These are phyloP conservation scores for Coniochaeta pulveracea DNA, from an alignment of 2,329 filamentous ascomycete genomes.

Conservation along the genomic window DNA sequence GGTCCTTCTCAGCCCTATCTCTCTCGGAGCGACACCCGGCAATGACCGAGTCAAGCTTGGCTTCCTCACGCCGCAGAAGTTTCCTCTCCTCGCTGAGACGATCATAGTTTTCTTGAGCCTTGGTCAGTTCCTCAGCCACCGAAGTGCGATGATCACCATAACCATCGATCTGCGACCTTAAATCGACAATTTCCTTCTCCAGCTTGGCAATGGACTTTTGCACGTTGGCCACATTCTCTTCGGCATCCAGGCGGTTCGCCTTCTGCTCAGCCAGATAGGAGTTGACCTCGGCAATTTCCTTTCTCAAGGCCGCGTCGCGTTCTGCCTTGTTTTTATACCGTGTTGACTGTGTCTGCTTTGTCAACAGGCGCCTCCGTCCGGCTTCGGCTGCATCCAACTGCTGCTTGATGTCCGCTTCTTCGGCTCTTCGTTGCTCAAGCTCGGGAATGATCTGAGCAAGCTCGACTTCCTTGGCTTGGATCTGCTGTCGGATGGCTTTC, in stretches of 20 bases:
- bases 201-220: conserved; percentile 59
- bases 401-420: conserved; percentile 60
- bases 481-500: conserved; percentile 59
- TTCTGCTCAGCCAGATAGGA: conserved; percentile 68
- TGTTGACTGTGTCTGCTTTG: conserved; percentile 81
- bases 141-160: conserved; percentile 64
- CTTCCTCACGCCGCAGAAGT: conserved; percentile 77
- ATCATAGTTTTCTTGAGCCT: conserved; percentile 68
- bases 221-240: conserved; percentile 68
- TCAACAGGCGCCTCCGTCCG: conserved; percentile 67
- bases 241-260: conserved; percentile 71
- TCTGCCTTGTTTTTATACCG: conserved; percentile 83
- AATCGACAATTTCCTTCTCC: conserved; percentile 58
- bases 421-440: conserved; percentile 60
- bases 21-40: conserved; percentile 66
- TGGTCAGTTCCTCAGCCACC: conserved; percentile 62
- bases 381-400: conserved; percentile 69
- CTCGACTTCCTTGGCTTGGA: conserved; percentile 65
- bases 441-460: conserved; percentile 65
- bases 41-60: conserved; percentile 71
- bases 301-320: conserved; percentile 70
- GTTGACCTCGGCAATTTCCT: conserved; percentile 72
- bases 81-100: conserved; percentile 78
- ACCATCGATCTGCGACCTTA: conserved; percentile 66
- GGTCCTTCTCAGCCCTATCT: conserved; percentile 62